These are phyloP conservation scores for Mycena vulgaris DNA, from an alignment of 768 basidiomycete species.

Conservation along the genomic window DNA sequence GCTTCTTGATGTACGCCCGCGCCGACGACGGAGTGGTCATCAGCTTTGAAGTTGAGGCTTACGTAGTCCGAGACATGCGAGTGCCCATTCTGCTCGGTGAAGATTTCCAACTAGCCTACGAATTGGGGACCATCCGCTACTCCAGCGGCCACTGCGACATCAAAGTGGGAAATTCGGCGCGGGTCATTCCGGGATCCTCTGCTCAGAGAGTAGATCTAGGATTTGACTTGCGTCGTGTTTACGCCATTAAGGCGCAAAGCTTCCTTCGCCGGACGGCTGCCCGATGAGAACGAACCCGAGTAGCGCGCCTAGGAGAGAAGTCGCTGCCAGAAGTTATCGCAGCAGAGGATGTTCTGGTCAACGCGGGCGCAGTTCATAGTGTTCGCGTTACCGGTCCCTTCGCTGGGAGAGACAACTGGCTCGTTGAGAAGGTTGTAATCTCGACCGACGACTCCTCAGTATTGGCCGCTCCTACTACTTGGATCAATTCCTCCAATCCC, in stretches of 20 bases:
- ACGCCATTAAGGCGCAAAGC: background rate
- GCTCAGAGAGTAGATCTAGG: conserved; percentile 35
- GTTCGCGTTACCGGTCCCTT: conserved; percentile 29
- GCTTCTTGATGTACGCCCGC: conserved; percentile 21
- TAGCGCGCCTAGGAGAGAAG: background rate
- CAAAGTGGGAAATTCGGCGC: background rate
- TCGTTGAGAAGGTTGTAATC: conserved; percentile 38
- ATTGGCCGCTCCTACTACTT: background rate
- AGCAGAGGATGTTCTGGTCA: background rate
- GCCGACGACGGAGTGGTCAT: conserved; percentile 9
- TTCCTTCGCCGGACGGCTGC: background rate
- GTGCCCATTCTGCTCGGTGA: conserved; percentile 29
- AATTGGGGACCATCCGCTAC: conserved; percentile 10
- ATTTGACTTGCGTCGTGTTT: conserved; percentile 33
- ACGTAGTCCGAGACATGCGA: conserved; percentile 42
- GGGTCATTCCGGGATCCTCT: conserved; percentile 21
- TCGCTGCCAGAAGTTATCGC: background rate
- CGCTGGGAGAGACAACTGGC: conserved; percentile 30
- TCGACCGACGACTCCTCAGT: background rate
- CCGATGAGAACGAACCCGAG: conserved; percentile 14
- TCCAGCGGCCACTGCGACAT: conserved; percentile 30
- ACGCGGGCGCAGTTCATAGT: conserved; percentile 19
- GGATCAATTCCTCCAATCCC: background rate
- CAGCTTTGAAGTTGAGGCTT: conserved; percentile 43
- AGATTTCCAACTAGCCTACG: conserved; percentile 16